A percentile compares a stretch with the other conserved stretches of the same genome.
These are phyloP conservation scores for Prillingera fragicola DNA, from an alignment of 1,284 basidiomycete species.

Conservation along the genomic window DNA sequence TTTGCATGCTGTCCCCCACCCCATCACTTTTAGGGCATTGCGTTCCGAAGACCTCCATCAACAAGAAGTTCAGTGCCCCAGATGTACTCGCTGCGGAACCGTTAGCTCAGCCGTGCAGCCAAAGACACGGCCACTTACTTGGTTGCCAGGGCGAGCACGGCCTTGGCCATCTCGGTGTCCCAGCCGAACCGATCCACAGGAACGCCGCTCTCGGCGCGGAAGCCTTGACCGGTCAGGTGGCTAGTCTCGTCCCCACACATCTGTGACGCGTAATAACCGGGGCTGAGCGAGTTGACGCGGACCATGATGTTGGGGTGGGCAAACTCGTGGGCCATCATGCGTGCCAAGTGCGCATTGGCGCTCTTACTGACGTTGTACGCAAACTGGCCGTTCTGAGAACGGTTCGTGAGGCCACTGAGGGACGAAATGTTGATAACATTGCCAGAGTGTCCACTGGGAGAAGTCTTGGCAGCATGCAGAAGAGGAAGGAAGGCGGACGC, in stretches of 20 bases:
- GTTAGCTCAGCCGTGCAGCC: background rate
- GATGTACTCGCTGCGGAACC: background rate
- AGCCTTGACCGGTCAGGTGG: slow-evolving; percentile 2
- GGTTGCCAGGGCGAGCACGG: background rate
- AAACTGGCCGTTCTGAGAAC: background rate
- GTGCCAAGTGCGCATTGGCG: background rate
- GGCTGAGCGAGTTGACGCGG: background rate
- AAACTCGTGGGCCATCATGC: background rate
- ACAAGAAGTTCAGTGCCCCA: background rate
- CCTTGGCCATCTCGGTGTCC: background rate
- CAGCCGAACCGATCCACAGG: slow-evolving; percentile 3
- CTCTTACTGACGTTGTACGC: slow-evolving; percentile 1
- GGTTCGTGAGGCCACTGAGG: background rate
- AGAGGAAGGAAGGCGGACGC: background rate
- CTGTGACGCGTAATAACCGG: background rate
- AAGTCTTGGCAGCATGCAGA: background rate
- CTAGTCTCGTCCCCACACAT: slow-evolving; percentile 1
- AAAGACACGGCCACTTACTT: background rate
- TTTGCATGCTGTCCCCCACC: too few relatives aligned
- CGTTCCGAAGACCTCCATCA: background rate
- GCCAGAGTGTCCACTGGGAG: background rate
- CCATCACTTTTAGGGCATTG: background rate
- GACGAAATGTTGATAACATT: background rate
- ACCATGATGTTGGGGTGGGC: background rate
- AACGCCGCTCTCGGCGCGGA: slow-evolving; percentile 1